Evolutionary conservation across 2,329 filamentous ascomycete species (phyloP), one percentile per base, ranked within the genome.

Genomic region (Cryphonectria radicalis): DNA sequence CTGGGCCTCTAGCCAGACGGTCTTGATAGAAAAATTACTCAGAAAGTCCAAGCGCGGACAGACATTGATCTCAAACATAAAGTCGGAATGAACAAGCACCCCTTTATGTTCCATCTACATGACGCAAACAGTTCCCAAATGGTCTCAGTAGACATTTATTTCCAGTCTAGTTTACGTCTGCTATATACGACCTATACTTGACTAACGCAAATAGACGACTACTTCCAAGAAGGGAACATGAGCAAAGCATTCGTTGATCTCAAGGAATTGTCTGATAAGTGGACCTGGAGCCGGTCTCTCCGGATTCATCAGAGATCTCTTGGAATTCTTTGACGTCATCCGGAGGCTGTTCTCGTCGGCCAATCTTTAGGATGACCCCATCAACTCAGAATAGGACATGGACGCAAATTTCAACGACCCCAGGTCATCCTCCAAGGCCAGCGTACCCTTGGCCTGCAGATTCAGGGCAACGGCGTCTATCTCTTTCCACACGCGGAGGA

Each of bases 401-500:
- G 67, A 62, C 70, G 68, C 50, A 70, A 69, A 71, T 19, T 32
- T 68, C 62, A 79, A 63, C 55, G 53, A 71, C 2, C 78, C 74
- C 53, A 86, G 74, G 43, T 88, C 83, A 77, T 91, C 89, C 77
- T 90, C 88, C 71, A 89, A 74, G 2, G 84, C 79, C 6, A 83
- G 83, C 68, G 82, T 85, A 0, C 89, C 89, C 1, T 82, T 82
- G 2, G 81, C 80, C 80, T 93, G 91, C 82, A 97, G 78, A 78
- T 87, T 82, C 60, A 83, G 83, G 37, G 93, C 92, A 55, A 97
- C 90, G 35, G 81, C 83, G 74, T 98, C 95, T 1, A 92, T 93
- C 40, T 92, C 91, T 70, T 83, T 86, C 95, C 94, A 97, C 7
- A 98, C 94, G 28, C 95, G 89, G 70, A 98, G 80, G 3, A 97